Base-by-base conservation (phyloP, 106 monocot genomes). In the Allium cepa region DNA sequence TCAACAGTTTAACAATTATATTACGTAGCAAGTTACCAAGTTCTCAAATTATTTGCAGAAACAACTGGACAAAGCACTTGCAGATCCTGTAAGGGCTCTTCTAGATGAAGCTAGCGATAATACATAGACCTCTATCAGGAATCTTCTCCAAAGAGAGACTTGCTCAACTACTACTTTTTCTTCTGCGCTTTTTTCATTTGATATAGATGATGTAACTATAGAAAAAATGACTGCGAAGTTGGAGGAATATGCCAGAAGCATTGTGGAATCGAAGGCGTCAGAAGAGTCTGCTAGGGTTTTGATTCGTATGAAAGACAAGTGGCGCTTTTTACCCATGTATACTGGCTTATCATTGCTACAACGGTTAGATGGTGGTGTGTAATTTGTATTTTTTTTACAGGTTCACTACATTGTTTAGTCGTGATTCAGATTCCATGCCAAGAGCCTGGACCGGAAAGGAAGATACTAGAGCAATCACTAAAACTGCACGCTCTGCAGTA, bases 271-370 rank as follows among this genome's bases (percentile, higher is more conserved):
- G 15, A 97, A 89, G 60, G 81, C 88, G 60, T 92, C 68, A 65
- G 92, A 92, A 86, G 88, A 97, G 65, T 81, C 96, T 70, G 80
- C 74, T 56, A 83, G 88, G 74, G 74, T 97, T 47, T 81, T 97
- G 84, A 88, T 86, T 36, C 82, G 79, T 13, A 97, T 97, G 96
- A 97, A 92, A 71, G 96, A 97, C 72, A 92, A 88, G 96, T 97
- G 71, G 3, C 11, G 52, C 7, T 1, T 49, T 7, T 11, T 15
- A 57, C 36, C 36, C 3, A 5, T 36, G 5, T 36, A 36, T 36
- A 36, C 36, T 36, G 36, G 36, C 36, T 36, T 36, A 36, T 36
- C 36, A 36, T 36, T 36, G 36, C 36, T 36, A 36, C 36, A 36
- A 36, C 5, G 36, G 36, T 36, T 36, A 4, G 36, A 36, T 36